Conservation (phyloP, 2,329 filamentous ascomycete genomes). For the Bipolaris sorokiniana region DNA sequence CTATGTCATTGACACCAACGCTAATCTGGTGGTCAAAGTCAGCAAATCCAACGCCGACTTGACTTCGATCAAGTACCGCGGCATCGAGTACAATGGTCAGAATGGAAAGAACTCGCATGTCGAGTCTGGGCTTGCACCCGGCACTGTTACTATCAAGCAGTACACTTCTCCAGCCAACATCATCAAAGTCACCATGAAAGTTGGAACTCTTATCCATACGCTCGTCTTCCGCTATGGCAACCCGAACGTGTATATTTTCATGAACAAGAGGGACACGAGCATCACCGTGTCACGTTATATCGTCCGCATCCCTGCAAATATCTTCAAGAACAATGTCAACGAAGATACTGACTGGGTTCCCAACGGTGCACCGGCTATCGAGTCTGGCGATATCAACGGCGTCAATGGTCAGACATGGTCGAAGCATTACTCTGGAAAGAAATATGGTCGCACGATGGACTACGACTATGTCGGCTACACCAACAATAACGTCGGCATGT, state of each 20-base stretch:
- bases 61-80: conserved; percentile 65
- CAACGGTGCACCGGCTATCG: conserved; percentile 20
- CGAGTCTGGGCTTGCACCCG: conserved; percentile 61
- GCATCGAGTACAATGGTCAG: conserved; percentile 58
- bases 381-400: conserved; percentile 30
- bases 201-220: conserved; percentile 65
- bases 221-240: conserved; percentile 65
- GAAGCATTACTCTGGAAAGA: conserved; percentile 51
- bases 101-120: conserved; percentile 58
- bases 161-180: conserved; percentile 40
- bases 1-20: conserved; percentile 47
- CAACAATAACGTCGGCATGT: conserved; percentile 47
- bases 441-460: conserved; percentile 49
- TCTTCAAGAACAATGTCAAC: conserved; percentile 40
- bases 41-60: conserved; percentile 63
- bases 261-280: conserved; percentile 51
- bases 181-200: conserved; percentile 65
- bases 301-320: conserved; percentile 29
- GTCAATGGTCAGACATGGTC: conserved; percentile 44
- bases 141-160: conserved; percentile 56
- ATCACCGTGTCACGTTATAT: conserved; percentile 52
- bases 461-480: conserved; percentile 51
- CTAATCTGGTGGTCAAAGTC: conserved; percentile 36
- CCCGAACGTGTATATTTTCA: conserved; percentile 59
- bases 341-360: conserved; percentile 45